These are phyloP conservation scores for Dactylonectria macrodidyma DNA, from an alignment of 2,329 filamentous ascomycete genomes.

Conservation along the genomic window DNA sequence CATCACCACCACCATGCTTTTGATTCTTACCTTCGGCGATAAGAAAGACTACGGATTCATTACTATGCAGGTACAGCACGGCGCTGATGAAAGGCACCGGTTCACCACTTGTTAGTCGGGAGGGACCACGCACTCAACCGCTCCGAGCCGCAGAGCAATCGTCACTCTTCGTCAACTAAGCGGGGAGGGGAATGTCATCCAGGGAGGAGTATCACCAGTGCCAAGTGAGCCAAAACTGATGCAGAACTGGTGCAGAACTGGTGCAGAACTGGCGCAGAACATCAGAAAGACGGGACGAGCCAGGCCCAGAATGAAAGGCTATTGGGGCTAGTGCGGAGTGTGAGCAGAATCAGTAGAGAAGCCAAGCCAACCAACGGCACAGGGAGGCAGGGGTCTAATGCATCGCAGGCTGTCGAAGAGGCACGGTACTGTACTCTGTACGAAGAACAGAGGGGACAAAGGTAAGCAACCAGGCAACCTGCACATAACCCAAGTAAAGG, in stretches of 20 bases:
- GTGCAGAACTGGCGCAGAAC: background rate
- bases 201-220: background rate
- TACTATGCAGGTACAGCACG: no score
- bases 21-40: slow-evolving; percentile 9
- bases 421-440: no score
- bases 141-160: slow-evolving; percentile 20
- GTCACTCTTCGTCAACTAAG: slow-evolving; percentile 20
- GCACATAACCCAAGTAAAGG: slow-evolving; percentile 14
- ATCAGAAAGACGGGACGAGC: slow-evolving; percentile 29
- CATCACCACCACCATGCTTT: slow-evolving; percentile 6
- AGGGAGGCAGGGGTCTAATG: no score
- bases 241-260: background rate
- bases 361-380: no score
- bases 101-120: background rate
- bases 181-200: slow-evolving; percentile 6
- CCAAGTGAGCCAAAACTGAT: background rate
- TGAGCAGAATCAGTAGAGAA: background rate
- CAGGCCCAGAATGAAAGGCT: background rate
- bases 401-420: no score
- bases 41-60: background rate
- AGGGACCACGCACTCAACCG: background rate
- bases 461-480: slow-evolving; percentile 22
- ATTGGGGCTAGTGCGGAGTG: background rate
- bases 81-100: background rate
- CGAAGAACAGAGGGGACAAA: background rate